These are phyloP conservation scores for Ascochyta koolunga DNA, from an alignment of 2,329 filamentous ascomycete species.

Conservation along the genomic window DNA sequence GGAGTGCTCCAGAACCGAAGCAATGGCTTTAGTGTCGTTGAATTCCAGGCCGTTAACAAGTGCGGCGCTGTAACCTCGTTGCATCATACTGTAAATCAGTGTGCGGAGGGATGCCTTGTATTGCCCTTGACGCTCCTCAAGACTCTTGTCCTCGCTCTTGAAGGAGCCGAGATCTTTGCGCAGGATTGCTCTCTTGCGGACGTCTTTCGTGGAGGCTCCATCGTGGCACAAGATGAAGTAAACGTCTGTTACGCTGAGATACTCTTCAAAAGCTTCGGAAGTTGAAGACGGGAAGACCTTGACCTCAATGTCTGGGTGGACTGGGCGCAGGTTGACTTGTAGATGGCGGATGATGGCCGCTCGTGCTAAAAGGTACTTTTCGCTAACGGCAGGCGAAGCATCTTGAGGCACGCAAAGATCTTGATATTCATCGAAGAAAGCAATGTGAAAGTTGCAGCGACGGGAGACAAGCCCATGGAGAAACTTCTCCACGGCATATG, in stretches of 20 bases:
- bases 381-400: conserved; percentile 37
- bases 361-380: conserved; percentile 67
- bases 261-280: conserved; percentile 59
- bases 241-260: conserved; percentile 60
- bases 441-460: conserved; percentile 73
- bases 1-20: conserved; percentile 28
- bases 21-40: conserved; percentile 65
- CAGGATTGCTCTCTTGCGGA: conserved; percentile 25
- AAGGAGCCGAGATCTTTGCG: conserved; percentile 26
- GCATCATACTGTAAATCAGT: conserved; percentile 63
- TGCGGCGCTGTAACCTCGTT: conserved; percentile 64
- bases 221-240: conserved; percentile 75
- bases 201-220: conserved; percentile 51
- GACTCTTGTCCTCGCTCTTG: conserved; percentile 25
- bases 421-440: conserved; percentile 68
- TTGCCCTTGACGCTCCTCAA: conserved; percentile 28
- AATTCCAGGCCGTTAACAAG: conserved; percentile 69
- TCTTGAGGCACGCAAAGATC: conserved; percentile 61
- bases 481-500: conserved; percentile 71
- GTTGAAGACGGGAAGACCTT: conserved; percentile 57
- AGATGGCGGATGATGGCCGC: conserved; percentile 70
- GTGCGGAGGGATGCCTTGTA: conserved; percentile 47
- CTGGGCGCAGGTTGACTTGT: conserved; percentile 49
- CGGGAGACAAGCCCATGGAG: conserved; percentile 64
- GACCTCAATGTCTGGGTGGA: conserved; percentile 51